Percentiles rank a stretch among this genome's conserved stretches.
These are phyloP conservation scores for Orbilia oligospora DNA, from an alignment of 2,329 filamentous ascomycete genomes.

Conservation along the genomic window DNA sequence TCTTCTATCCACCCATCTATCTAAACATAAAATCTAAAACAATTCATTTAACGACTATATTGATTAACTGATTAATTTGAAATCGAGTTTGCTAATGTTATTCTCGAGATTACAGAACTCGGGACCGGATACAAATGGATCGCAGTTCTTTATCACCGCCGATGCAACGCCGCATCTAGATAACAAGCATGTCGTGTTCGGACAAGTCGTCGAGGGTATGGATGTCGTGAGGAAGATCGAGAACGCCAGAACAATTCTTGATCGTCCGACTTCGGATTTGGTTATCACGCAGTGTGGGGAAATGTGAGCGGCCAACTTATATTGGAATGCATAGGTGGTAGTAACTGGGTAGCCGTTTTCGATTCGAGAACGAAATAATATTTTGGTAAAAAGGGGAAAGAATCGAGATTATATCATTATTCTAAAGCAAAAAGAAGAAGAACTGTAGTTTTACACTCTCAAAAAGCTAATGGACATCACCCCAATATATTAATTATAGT, in stretches of 20 bases:
- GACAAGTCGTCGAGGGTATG: conserved; percentile 88
- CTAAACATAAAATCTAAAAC: too few species aligned
- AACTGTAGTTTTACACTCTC: conserved; percentile 55
- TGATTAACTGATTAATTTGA: not conserved
- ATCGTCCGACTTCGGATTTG: conserved; percentile 88
- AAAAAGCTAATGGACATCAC: conserved; percentile 23
- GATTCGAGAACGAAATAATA: not conserved
- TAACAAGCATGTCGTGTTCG: conserved; percentile 95
- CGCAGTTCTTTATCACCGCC: conserved; percentile 97
- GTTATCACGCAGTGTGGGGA: conserved; percentile 89
- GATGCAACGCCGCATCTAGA: conserved; percentile 89
- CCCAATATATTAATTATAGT: not conserved
- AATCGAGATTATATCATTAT: conserved; percentile 50
- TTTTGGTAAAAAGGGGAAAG: not conserved
- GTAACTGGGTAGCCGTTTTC: too few species aligned
- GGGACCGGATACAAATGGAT: conserved; percentile 92
- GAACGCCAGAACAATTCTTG: conserved; percentile 85
- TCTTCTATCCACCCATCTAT: too few species aligned
- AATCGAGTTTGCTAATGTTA: conserved; percentile 21
- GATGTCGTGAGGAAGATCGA: conserved; percentile 94
- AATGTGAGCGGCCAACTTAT: conserved; percentile 79
- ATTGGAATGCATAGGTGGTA: too few species aligned
- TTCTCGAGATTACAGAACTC: conserved; percentile 75
- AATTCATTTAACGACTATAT: too few species aligned
- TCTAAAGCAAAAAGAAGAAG: conserved; percentile 34